Evolutionary conservation across 1,284 basidiomycete genomes (phyloP), one percentile per base, ranked within the genome.

Genomic region (Meira nashicola): DNA sequence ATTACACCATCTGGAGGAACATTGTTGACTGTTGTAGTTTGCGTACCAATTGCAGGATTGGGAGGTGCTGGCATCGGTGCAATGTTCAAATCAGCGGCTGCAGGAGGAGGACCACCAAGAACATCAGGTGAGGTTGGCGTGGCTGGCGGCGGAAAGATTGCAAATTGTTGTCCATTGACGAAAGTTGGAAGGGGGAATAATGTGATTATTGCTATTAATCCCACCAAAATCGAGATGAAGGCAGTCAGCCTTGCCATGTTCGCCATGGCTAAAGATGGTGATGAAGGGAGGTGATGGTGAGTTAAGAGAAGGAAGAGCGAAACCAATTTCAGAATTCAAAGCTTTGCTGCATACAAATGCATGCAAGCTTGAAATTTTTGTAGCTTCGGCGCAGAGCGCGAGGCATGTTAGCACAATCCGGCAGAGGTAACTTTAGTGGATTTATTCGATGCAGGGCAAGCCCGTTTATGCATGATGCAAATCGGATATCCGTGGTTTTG

Each of bases 61-160:
- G 60, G 60, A 2, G 43, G 50, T n/a, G 14, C 41, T 14, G 60
- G 60, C 14, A 61, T n/a, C 12, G 59, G 59, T 40, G 60, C 49
- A 2, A 19, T 49, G 15, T 53, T 62, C 33, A 48, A 33, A 52
- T 62, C 56, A 8, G 59, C 39, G n/a, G 58, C 21, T 17, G 58
- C 10, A n/a, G 47, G 58, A 14, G 43, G 25, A n/a, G 59, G 59
- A 12, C 59, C 59, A 25, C 40, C 23, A 39, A 38, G 39, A 21
- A 60, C 37, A 21, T 44, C 38, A 17, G 28, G 21, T 21, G 54
- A 38, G 37, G 54, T 60, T 9, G 58, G 58, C n/a, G 58, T 60
- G 2, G 57, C 58, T 0, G 58, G 58, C 21, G 58, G 55, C 15
- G 46, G 25, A 21, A 60, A 38, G 15, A 57, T 53, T 19, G 17